These are phyloP conservation scores for Rutstroemia sp. DNA, from an alignment of 2,329 filamentous ascomycete species.

Conservation along the genomic window DNA sequence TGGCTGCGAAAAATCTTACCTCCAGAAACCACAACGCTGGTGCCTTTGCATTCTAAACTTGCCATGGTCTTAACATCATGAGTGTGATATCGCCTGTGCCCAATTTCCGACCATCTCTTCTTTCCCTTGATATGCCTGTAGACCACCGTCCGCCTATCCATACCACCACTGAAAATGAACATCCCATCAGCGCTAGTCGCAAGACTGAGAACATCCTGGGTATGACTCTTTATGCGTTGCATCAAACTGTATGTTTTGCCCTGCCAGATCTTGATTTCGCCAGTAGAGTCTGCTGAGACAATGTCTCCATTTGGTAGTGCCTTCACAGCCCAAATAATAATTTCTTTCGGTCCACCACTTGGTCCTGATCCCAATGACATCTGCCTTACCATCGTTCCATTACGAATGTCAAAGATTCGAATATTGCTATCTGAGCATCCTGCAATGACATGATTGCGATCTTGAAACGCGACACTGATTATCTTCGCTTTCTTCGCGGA, in stretches of 20 bases:
- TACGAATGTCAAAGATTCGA: slow-evolving; percentile 79
- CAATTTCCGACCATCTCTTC: slow-evolving; percentile 75
- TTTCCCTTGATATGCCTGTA: slow-evolving; percentile 63
- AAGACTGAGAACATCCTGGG: slow-evolving; percentile 86
- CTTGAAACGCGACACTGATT: slow-evolving; percentile 86
- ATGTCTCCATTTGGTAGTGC: slow-evolving; percentile 82
- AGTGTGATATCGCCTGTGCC: slow-evolving; percentile 77
- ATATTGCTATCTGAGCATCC: slow-evolving; percentile 98
- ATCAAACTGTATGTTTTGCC: slow-evolving; percentile 83
- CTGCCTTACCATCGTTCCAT: slow-evolving; percentile 65
- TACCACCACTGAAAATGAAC: slow-evolving; percentile 80
- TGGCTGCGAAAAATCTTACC: slow-evolving; percentile 44
- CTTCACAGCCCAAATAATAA: slow-evolving; percentile 90
- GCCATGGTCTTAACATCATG: slow-evolving; percentile 96
- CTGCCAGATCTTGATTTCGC: slow-evolving; percentile 90
- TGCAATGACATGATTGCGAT: slow-evolving; percentile 72
- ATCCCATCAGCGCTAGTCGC: slow-evolving; percentile 73
- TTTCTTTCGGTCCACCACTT: slow-evolving; percentile 69
- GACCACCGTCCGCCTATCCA: slow-evolving; percentile 79
- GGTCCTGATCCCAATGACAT: slow-evolving; percentile 82
- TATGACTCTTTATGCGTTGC: slow-evolving; percentile 79
- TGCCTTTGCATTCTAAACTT: slow-evolving; percentile 72
- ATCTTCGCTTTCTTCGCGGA: slow-evolving; percentile 81
- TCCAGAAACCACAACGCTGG: slow-evolving; percentile 87
- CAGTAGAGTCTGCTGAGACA: slow-evolving; percentile 89